Conservation (phyloP, 371 early-diverging fungal genomes). For the Mycotypha africana region DNA sequence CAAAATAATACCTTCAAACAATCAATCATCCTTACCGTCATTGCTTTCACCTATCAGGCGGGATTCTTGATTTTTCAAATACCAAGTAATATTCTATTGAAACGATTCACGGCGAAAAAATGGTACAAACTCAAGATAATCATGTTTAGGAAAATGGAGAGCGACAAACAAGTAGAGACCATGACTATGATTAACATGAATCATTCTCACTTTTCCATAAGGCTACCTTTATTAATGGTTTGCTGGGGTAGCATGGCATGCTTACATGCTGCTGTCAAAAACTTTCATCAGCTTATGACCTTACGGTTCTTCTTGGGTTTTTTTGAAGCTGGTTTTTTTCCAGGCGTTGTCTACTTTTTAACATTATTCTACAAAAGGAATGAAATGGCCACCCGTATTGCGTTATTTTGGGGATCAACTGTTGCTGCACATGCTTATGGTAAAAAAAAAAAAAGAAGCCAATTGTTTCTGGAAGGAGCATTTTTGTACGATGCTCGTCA, state of each 20-base stretch:
- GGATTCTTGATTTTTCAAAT: slow-evolving; percentile 44
- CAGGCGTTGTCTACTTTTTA: slow-evolving; percentile 38
- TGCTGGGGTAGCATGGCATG: slow-evolving; percentile 37
- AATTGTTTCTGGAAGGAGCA: not conserved
- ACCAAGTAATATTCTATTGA: slow-evolving; percentile 41
- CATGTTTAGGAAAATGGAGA: not conserved
- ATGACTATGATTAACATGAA: too few species aligned
- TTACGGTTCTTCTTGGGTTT: slow-evolving; percentile 39
- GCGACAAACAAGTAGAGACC: too few species aligned
- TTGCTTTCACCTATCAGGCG: slow-evolving; percentile 15
- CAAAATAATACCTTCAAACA: not conserved
- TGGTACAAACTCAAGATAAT: slow-evolving; percentile 24
- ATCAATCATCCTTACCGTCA: too few species aligned
- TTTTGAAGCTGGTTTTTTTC: slow-evolving; percentile 44
- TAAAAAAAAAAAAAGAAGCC: not conserved
- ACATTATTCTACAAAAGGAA: slow-evolving; percentile 41
- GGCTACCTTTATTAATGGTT: slow-evolving; percentile 40
- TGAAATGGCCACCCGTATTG: slow-evolving; percentile 46
- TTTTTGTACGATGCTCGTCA: too few species aligned
- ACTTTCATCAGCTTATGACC: slow-evolving; percentile 22
- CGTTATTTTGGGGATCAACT: slow-evolving; percentile 43
- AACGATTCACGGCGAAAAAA: slow-evolving; percentile 31
- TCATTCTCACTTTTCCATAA: too few species aligned
- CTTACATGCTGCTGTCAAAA: slow-evolving; percentile 27
- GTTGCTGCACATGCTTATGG: slow-evolving; percentile 45